Evolutionary conservation across 208 protist species (phyloP).

Genomic region (Lotmaria passim): DNA sequence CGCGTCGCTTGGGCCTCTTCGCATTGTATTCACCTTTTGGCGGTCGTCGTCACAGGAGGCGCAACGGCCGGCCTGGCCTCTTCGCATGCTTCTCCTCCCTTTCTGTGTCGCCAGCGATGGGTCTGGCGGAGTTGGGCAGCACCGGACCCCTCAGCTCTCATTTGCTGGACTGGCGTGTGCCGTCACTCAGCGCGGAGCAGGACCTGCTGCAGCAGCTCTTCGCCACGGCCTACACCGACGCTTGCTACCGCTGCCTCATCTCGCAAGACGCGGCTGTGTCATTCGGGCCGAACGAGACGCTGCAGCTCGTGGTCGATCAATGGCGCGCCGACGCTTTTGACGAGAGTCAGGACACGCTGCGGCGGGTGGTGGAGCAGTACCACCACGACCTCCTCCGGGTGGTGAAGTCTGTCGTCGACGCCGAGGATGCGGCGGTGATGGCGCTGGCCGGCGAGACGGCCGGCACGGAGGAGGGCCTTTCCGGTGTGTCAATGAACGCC

Average conservation of each 20-base stretch:
- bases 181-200: constrained; percentile 38
- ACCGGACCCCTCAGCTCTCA: constrained; percentile 14
- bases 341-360: constrained; percentile 38
- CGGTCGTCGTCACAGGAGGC: not conserved
- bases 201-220: constrained; percentile 43
- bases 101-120: constrained; percentile 6
- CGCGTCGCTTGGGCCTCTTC: not conserved
- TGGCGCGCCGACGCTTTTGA: constrained; percentile 36
- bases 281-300: constrained; percentile 46
- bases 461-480: constrained; percentile 12
- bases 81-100: not conserved
- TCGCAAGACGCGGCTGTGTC: constrained; percentile 32
- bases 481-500: constrained; percentile 16
- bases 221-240: constrained; percentile 42
- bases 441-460: constrained; percentile 9
- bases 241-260: constrained; percentile 43
- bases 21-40: not conserved
- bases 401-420: constrained; percentile 43
- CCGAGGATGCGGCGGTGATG: constrained; percentile 34
- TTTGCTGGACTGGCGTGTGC: constrained; percentile 38
- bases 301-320: constrained; percentile 43
- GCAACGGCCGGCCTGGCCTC: not conserved
- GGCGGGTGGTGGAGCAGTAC: constrained; percentile 40
- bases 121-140: not conserved
- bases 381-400: constrained; percentile 45